Evolutionary conservation across 2,329 filamentous ascomycete species (phyloP).

Genomic region (Zymoseptoria pseudotritici): DNA sequence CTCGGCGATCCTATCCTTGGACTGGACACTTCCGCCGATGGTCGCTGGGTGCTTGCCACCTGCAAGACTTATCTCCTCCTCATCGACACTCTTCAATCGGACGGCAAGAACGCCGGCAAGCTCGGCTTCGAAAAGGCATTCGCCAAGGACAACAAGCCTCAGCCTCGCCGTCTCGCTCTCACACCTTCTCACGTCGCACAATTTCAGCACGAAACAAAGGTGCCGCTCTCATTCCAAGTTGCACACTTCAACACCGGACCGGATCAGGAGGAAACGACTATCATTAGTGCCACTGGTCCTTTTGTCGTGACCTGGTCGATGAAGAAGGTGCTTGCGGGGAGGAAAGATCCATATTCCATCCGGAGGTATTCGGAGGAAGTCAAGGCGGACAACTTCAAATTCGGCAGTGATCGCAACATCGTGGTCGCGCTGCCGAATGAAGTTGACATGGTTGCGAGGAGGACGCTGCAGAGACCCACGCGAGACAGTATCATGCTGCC

Average conservation of each 20-base stretch:
- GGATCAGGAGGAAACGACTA: constrained; percentile 72
- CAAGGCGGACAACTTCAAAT: constrained; percentile 98
- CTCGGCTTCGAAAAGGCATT: constrained; percentile 96
- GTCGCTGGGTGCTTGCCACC: constrained; percentile 89
- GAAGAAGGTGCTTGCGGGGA: constrained; percentile 75
- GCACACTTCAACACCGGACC: constrained; percentile 91
- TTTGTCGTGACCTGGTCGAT: constrained; percentile 96
- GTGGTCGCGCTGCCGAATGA: constrained; percentile 95
- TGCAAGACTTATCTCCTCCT: constrained; percentile 91
- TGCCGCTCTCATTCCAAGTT: constrained; percentile 76
- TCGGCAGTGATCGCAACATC: constrained; percentile 93
- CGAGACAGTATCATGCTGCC: constrained; percentile 68
- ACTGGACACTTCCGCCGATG: constrained; percentile 90
- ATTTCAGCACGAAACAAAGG: constrained; percentile 92
- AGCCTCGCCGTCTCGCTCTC: constrained; percentile 80
- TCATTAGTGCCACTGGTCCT: constrained; percentile 91
- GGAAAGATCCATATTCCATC: constrained; percentile 87
- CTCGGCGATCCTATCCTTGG: constrained; percentile 92
- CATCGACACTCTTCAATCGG: constrained; percentile 82
- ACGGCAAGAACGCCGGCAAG: constrained; percentile 93
- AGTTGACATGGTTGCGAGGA: constrained; percentile 93
- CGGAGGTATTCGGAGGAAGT: constrained; percentile 94
- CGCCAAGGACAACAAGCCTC: constrained; percentile 84
- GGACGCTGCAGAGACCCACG: constrained; percentile 77
- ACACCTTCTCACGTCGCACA: constrained; percentile 91